These are phyloP conservation scores for Barnettozyma wickerhamii DNA, from an alignment of 805 yeast genomes.

Conservation along the genomic window DNA sequence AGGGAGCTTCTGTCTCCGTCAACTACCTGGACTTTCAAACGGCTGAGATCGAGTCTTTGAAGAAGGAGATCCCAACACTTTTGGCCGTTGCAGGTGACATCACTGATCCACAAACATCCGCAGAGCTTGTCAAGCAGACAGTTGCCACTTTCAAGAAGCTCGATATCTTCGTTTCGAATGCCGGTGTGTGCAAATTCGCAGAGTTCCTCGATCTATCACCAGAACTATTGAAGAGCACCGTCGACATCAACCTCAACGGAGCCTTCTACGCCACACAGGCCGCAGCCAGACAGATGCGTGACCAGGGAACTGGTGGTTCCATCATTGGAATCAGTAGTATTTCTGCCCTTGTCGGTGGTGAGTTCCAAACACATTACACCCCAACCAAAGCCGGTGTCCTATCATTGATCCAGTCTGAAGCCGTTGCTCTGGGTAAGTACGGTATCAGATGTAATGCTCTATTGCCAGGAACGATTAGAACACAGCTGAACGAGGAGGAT, in stretches of 20 bases:
- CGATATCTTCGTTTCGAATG: slow-evolving; percentile 41
- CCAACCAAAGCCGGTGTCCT: slow-evolving; percentile 45
- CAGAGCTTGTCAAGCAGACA: slow-evolving; percentile 26
- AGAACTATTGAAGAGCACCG: slow-evolving; percentile 32
- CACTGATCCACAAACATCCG: slow-evolving; percentile 34
- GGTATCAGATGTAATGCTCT: slow-evolving; percentile 42
- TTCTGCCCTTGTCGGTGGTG: slow-evolving; percentile 44
- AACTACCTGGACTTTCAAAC: slow-evolving; percentile 28
- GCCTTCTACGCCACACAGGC: slow-evolving; percentile 43
- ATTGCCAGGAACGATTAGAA: slow-evolving; percentile 41
- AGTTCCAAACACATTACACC: slow-evolving; percentile 41
- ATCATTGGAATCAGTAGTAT: slow-evolving; percentile 41
- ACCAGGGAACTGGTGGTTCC: slow-evolving; percentile 44
- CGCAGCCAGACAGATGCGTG: slow-evolving; percentile 40
- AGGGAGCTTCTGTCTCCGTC: slow-evolving; percentile 39
- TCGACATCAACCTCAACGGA: slow-evolving; percentile 39
- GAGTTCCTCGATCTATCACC: slow-evolving; percentile 39
- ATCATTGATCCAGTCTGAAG: slow-evolving; percentile 40
- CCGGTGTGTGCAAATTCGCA: slow-evolving; percentile 40
- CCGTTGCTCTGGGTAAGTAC: slow-evolving; percentile 39
- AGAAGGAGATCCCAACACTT: slow-evolving; percentile 16
- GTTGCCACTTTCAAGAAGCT: slow-evolving; percentile 37
- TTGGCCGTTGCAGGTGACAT: slow-evolving; percentile 43
- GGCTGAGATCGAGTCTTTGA: slow-evolving; percentile 15
- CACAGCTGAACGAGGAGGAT: slow-evolving; percentile 40